Evolutionary conservation across 1,139 yeast genomes (phyloP).

Genomic region (Zygosaccharomyces pseudobailii): DNA sequence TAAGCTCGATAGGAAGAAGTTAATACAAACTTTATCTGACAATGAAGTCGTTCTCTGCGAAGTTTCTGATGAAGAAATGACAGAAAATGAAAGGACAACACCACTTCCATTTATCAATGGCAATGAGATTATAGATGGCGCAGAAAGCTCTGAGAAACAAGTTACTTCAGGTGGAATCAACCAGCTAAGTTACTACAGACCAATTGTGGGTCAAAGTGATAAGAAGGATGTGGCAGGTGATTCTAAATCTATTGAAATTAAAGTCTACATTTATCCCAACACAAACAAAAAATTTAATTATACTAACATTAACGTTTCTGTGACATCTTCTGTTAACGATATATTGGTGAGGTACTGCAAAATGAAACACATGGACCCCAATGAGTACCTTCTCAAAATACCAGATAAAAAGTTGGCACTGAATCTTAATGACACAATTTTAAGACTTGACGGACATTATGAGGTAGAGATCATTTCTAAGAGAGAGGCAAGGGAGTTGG

Average conservation of each 20-base stretch:
- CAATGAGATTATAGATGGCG: slow-evolving; percentile 13
- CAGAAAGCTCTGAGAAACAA: background rate
- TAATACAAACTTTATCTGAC: slow-evolving; percentile 58
- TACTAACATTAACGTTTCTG: slow-evolving; percentile 30
- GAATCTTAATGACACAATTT: slow-evolving; percentile 37
- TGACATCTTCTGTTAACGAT: slow-evolving; percentile 36
- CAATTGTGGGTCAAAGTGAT: slow-evolving; percentile 30
- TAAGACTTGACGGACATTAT: slow-evolving; percentile 35
- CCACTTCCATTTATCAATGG: slow-evolving; percentile 50
- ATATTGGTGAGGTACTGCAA: slow-evolving; percentile 33
- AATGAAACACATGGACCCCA: slow-evolving; percentile 33
- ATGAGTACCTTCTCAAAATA: slow-evolving; percentile 34
- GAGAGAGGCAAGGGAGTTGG: slow-evolving; percentile 29
- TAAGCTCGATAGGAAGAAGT: slow-evolving; percentile 52
- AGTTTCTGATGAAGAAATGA: slow-evolving; percentile 38
- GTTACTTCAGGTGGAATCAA: slow-evolving; percentile 17
- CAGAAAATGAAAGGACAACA: slow-evolving; percentile 40
- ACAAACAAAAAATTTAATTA: slow-evolving; percentile 25
- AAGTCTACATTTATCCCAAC: slow-evolving; percentile 35
- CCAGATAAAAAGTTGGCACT: slow-evolving; percentile 28
- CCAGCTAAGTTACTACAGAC: slow-evolving; percentile 36
- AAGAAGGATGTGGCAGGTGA: slow-evolving; percentile 19
- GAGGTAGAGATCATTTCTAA: slow-evolving; percentile 31
- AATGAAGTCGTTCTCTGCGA: slow-evolving; percentile 58
- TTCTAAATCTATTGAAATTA: slow-evolving; percentile 28